Conservation (phyloP, 2,329 filamentous ascomycete genomes). For the Verticillium isaacii region DNA sequence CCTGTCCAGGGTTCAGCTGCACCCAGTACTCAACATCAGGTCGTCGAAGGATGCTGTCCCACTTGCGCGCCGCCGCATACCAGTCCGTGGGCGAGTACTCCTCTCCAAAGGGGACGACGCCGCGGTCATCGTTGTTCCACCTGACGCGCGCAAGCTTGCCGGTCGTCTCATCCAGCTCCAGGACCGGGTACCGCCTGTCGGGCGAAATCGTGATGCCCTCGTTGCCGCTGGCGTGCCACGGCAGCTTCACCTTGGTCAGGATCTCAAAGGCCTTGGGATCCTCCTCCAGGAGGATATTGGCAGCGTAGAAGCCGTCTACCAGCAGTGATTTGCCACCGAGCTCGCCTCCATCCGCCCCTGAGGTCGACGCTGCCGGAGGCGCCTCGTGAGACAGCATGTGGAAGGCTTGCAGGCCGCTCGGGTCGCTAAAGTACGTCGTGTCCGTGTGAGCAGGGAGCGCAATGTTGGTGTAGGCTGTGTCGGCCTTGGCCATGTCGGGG, state of each 20-base stretch:
- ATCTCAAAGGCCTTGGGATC: slow-evolving; percentile 51
- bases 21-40: slow-evolving; percentile 69
- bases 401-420: slow-evolving; percentile 86
- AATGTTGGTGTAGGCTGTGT: slow-evolving; percentile 87
- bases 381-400: slow-evolving; percentile 79
- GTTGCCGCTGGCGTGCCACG: slow-evolving; percentile 87
- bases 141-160: slow-evolving; percentile 55
- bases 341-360: slow-evolving; percentile 13
- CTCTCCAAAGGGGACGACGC: slow-evolving; percentile 54
- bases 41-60: slow-evolving; percentile 63
- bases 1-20: slow-evolving; percentile 72
- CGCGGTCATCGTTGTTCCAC: slow-evolving; percentile 93
- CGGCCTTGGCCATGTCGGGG: slow-evolving; percentile 79
- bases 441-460: slow-evolving; percentile 85
- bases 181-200: slow-evolving; percentile 63
- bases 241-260: slow-evolving; percentile 54
- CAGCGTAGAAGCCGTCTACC: slow-evolving; percentile 80
- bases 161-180: slow-evolving; percentile 49
- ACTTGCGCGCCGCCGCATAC: slow-evolving; percentile 77
- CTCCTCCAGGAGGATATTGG: slow-evolving; percentile 50
- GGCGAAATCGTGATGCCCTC: slow-evolving; percentile 76
- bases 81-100: slow-evolving; percentile 52
- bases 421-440: slow-evolving; percentile 93
- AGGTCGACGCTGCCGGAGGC: slow-evolving; percentile 30
- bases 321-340: slow-evolving; percentile 74